These are phyloP conservation scores for Erigeron philadelphicus DNA, from an alignment of 140 eudicot species.

Conservation along the genomic window DNA sequence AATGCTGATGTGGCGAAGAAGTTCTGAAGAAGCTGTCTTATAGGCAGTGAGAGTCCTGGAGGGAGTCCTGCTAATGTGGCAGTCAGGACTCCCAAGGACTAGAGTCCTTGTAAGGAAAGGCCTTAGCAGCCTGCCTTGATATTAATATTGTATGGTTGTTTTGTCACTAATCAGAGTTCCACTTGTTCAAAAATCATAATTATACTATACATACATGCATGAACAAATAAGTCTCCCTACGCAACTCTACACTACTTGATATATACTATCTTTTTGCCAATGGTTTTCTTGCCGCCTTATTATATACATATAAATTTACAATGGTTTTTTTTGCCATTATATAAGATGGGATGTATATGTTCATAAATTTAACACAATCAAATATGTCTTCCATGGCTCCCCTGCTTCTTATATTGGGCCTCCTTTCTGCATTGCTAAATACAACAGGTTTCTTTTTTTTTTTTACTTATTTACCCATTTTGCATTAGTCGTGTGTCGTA, in stretches of 20 bases:
- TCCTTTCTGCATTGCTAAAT: slow-evolving; percentile 20
- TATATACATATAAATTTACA: not conserved
- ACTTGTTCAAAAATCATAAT: slow-evolving; percentile 13
- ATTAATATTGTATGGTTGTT: not conserved
- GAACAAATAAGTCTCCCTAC: slow-evolving; percentile 10
- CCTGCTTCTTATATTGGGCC: slow-evolving; percentile 23
- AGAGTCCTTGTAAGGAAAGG: no score
- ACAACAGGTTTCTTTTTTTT: slow-evolving; percentile 20
- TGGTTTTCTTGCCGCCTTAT: slow-evolving; percentile 8
- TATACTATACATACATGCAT: not conserved
- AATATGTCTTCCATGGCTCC: slow-evolving; percentile 31
- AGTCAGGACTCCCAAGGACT: no score
- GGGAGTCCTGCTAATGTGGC: no score
- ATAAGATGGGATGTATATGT: slow-evolving; percentile 14
- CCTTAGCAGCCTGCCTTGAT: not conserved
- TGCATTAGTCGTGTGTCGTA: not conserved
- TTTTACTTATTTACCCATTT: not conserved
- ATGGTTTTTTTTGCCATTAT: slow-evolving; percentile 22
- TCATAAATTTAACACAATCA: slow-evolving; percentile 20
- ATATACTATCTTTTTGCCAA: not conserved
- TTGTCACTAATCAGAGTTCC: not conserved
- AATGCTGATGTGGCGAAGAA: no score
- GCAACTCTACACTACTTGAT: not conserved
- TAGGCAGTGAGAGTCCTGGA: no score
- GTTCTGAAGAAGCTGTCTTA: no score